These are phyloP conservation scores for Talaromyces amestolkiae DNA, from an alignment of 2,329 filamentous ascomycete species.

Conservation along the genomic window DNA sequence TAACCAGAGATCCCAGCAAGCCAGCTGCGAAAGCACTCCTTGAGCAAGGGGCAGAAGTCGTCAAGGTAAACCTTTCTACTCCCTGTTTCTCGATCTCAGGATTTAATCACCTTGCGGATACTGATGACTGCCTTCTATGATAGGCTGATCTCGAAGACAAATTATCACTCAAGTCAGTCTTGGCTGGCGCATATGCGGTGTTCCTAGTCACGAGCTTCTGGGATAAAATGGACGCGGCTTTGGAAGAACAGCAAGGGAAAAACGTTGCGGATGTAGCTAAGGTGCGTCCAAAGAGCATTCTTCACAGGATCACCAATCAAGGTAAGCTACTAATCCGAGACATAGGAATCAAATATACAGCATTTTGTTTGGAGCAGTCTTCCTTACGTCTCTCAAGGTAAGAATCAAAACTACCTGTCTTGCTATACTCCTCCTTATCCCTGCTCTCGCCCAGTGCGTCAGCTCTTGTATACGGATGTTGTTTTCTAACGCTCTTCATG, in stretches of 20 bases:
- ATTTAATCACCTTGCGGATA: conserved; percentile 4
- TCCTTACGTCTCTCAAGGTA: conserved; percentile 25
- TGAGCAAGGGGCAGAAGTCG: conserved; percentile 51
- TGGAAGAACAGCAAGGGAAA: conserved; percentile 28
- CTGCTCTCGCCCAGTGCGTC: too few relatives aligned
- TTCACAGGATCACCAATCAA: not conserved
- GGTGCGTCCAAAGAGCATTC: conserved; percentile 11
- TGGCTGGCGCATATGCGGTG: conserved; percentile 50
- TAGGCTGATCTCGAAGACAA: conserved; percentile 53
- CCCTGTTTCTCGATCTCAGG: not conserved
- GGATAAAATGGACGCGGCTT: conserved; percentile 28
- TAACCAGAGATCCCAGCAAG: conserved; percentile 53
- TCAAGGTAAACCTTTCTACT: conserved; percentile 28
- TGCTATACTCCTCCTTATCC: not conserved
- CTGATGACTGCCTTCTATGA: conserved; percentile 22
- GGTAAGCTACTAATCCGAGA: not conserved
- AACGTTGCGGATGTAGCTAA: conserved; percentile 32
- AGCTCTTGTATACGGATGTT: not conserved
- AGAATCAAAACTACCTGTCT: not conserved
- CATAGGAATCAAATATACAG: conserved; percentile 16
- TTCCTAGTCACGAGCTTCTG: conserved; percentile 48
- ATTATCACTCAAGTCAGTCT: conserved; percentile 43
- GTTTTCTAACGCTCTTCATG: not conserved
- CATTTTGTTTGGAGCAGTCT: conserved; percentile 34
- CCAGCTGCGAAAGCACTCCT: conserved; percentile 47